Evolutionary conservation across 2,329 filamentous ascomycete genomes (phyloP), one percentile per base, ranked within the genome.

Genomic region (Aspergillus pseudotamarii): DNA sequence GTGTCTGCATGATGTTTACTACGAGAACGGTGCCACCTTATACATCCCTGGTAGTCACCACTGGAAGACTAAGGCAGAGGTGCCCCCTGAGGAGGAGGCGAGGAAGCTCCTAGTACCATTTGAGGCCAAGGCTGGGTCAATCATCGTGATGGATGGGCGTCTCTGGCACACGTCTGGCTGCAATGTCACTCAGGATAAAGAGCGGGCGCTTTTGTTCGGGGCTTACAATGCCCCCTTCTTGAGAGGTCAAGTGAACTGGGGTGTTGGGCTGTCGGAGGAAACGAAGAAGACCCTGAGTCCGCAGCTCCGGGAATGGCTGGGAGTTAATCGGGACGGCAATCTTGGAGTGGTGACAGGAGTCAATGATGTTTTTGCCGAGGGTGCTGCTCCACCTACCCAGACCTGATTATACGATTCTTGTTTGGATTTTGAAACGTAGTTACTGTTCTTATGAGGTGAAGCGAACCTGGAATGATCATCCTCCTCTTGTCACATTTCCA

Each of bases 121-220:
- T 11, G 58, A 59, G 58, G 58, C 58, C 9, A 54, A 59, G 34
- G 58, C 58, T 34, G 58, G 58, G 4, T 41, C 32, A 2, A 54
- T 59, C 19, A 54, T 59, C n/a, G 58, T 59, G 14, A 53, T 59
- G 46, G 58, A 59, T 11, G 58, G 58, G 14, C 46, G 46, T 4
- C 14, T 59, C 32, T 59, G 58, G 58, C 58, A 59, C 21, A 59
- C 58, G 4, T 53, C 46, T 1, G 58, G 58, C 28, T 28, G 34
- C 34, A 59, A 59, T 28, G 32, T 19, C 16, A 59, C 58, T 16
- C 32, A 50, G 45, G 48, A 59, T 50, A 54, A 59, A 36, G 48
- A 59, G 5, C 58, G 58, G 14, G 58, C 58, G 11, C 58, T 59
- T 14, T 50, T 59, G 4, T 59, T 59, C 19, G 58, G 34, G 6